These are phyloP conservation scores for Sphaerulina musiva DNA, from an alignment of 2,329 filamentous ascomycete genomes.

Conservation along the genomic window DNA sequence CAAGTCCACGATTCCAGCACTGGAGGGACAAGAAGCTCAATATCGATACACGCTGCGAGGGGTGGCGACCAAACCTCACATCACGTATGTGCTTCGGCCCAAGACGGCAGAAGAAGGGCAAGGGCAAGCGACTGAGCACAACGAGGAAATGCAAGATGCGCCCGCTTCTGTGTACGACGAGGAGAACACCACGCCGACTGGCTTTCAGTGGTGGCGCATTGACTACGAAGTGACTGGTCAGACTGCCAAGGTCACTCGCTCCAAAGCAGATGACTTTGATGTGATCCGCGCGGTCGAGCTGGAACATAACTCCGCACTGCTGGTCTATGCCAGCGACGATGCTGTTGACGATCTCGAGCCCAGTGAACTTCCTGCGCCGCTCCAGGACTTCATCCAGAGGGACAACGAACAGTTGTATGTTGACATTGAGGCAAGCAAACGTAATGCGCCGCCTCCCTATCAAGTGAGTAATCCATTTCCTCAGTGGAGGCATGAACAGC, in stretches of 20 bases:
- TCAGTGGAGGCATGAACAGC: background rate
- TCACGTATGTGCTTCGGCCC: constrained; percentile 50
- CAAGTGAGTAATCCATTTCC: background rate
- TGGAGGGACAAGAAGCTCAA: constrained; percentile 30
- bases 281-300: constrained; percentile 48
- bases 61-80: constrained; percentile 51
- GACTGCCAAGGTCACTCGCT: constrained; percentile 33
- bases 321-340: constrained; percentile 54
- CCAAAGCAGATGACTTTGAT: constrained; percentile 40
- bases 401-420: background rate
- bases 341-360: constrained; percentile 19
- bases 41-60: constrained; percentile 52
- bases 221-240: constrained; percentile 43
- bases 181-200: constrained; percentile 31
- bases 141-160: background rate
- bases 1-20: constrained; percentile 20
- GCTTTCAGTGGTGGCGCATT: constrained; percentile 52
- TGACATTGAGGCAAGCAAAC: constrained; percentile 8
- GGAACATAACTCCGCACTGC: constrained; percentile 48
- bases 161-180: constrained; percentile 18
- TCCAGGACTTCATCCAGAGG: constrained; percentile 4
- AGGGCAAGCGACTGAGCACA: background rate
- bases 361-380: constrained; percentile 1
- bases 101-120: constrained; percentile 12
- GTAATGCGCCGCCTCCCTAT: constrained; percentile 5